phyloP scores from a whole-genome alignment of 2,329 filamentous ascomycete genomes.

The Aureobasidium sp. region DNA sequence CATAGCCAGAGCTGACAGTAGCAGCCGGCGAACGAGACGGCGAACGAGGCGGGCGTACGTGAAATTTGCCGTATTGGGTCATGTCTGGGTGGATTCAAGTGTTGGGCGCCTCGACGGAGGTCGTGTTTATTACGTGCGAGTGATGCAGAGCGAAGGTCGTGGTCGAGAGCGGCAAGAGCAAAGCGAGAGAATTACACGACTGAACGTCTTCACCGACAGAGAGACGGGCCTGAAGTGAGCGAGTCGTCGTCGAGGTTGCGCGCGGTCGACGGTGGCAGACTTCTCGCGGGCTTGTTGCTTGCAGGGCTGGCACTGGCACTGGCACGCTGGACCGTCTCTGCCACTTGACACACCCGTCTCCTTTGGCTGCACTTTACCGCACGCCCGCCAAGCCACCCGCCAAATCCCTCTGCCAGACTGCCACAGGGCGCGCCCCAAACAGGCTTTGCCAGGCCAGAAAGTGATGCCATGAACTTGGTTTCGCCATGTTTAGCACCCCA shows the following conservation, averaged over 20 bases:
- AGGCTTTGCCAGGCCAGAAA: conserved; percentile 8
- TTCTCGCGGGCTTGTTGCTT: neutral
- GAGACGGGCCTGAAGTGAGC: neutral
- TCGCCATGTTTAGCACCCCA: conserved; percentile 1
- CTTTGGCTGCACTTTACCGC: neutral
- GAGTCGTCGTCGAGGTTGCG: neutral
- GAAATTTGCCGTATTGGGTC: conserved; percentile 28
- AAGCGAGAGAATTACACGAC: neutral
- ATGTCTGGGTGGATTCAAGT: neutral
- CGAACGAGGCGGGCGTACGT: conserved; percentile 15
- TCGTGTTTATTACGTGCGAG: neutral
- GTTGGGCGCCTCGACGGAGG: neutral
- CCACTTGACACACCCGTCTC: neutral
- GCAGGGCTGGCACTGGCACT: neutral
- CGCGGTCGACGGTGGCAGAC: neutral
- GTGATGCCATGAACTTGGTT: neutral
- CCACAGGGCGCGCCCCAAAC: neutral
- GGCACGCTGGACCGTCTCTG: neutral
- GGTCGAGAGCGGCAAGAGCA: neutral
- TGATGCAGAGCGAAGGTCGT: neutral
- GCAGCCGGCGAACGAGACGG: no score
- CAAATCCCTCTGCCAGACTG: no score
- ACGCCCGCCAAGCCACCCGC: neutral
- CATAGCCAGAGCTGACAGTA: no score
- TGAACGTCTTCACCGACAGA: neutral